Percentiles rank a stretch among this genome's conserved stretches.
Conservation (phyloP, 2,329 filamentous ascomycete species). For the Sarocladiaceae sp. region DNA sequence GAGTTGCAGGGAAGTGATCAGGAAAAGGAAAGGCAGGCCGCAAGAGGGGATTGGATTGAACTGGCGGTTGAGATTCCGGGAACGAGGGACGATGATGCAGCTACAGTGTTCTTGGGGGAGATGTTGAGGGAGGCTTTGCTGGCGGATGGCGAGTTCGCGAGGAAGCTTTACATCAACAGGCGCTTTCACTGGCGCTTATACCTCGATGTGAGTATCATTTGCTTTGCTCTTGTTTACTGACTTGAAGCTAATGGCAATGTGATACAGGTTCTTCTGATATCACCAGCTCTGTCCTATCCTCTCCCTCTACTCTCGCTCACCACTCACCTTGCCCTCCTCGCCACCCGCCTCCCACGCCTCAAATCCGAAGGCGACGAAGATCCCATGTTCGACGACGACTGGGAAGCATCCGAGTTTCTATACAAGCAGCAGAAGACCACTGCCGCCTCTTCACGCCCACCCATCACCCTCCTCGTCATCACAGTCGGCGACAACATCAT, state of each 20-base stretch:
- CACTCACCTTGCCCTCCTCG: conserved; percentile 85
- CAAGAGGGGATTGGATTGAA: conserved; percentile 71
- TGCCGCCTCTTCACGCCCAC: conserved; percentile 49
- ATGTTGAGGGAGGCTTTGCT: conserved; percentile 87
- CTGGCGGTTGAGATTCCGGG: conserved; percentile 89
- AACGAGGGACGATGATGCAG: conserved; percentile 80
- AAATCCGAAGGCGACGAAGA: conserved; percentile 92
- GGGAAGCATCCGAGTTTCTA: conserved; percentile 73
- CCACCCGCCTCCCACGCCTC: conserved; percentile 75
- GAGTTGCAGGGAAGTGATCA: conserved; percentile 20
- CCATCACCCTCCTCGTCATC: conserved; percentile 86
- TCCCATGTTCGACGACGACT: conserved; percentile 96
- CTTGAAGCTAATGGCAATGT: not conserved
- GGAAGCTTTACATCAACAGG: conserved; percentile 76
- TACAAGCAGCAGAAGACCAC: conserved; percentile 50
- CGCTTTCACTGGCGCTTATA: conserved; percentile 96
- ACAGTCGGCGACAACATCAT: conserved; percentile 82
- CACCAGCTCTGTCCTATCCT: conserved; percentile 87
- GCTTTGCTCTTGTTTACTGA: not conserved
- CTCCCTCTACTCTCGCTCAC: conserved; percentile 88
- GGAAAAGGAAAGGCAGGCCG: conserved; percentile 18
- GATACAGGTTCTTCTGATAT: conserved; percentile 80
- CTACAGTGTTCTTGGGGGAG: conserved; percentile 78
- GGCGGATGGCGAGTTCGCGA: conserved; percentile 61
- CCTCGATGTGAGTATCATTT: conserved; percentile 65